These are phyloP conservation scores for Neurospora sp. DNA, from an alignment of 495 filamentous ascomycete genomes.

Conservation along the genomic window DNA sequence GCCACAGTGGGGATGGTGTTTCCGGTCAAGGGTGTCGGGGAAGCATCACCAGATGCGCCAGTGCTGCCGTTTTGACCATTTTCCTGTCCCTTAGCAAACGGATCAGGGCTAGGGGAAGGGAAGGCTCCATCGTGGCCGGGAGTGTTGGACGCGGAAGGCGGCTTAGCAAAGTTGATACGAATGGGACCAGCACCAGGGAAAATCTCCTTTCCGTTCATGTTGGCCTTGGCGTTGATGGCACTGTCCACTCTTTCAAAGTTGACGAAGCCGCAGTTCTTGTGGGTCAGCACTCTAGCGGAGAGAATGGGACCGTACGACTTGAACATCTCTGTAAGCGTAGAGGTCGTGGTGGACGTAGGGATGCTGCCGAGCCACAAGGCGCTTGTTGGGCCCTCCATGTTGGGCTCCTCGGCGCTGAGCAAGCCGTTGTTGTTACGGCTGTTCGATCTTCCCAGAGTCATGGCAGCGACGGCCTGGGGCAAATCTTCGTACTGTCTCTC, in stretches of 20 bases:
- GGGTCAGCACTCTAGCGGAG: constrained; percentile 85
- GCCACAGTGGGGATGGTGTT: constrained; percentile 55
- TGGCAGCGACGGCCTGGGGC: constrained; percentile 63
- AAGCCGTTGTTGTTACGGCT: constrained; percentile 48
- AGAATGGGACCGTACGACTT: constrained; percentile 81
- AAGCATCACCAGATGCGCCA: constrained; percentile 36
- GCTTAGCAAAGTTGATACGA: constrained; percentile 94
- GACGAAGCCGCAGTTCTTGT: constrained; percentile 98
- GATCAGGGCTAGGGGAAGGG: constrained; percentile 93
- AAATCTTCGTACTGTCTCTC: constrained; percentile 60
- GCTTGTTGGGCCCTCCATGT: constrained; percentile 80
- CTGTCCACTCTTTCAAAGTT: constrained; percentile 89
- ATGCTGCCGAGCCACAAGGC: constrained; percentile 97
- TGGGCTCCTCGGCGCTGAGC: constrained; percentile 57
- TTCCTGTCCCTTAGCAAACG: constrained; percentile 49
- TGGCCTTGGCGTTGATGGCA: constrained; percentile 74
- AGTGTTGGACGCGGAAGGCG: constrained; percentile 75
- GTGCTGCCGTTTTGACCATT: constrained; percentile 24
- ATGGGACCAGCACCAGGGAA: constrained; percentile 95
- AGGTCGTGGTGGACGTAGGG: constrained; percentile 91
- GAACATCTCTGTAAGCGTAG: constrained; percentile 88
- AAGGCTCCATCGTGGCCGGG: constrained; percentile 73
- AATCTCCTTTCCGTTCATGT: constrained; percentile 92
- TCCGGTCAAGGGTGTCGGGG: constrained; percentile 26
- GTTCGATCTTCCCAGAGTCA: constrained; percentile 60